Percentiles rank a stretch among this genome's conserved stretches.
Conservation (phyloP, 2,329 filamentous ascomycete species). For the Penicillium freii region DNA sequence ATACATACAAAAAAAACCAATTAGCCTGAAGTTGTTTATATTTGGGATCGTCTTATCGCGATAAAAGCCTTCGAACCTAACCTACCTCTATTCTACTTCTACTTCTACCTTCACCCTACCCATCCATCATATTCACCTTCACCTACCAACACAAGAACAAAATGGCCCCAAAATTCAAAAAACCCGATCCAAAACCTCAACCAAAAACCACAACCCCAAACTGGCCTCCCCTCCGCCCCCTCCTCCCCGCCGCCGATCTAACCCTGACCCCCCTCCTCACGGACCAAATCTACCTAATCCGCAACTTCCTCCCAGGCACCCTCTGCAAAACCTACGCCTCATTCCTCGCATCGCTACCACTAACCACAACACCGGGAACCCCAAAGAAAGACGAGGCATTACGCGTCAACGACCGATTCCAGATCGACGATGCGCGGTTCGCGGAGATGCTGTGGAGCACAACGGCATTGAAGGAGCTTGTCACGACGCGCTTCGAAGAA, state of each 20-base stretch:
- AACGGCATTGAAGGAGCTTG: constrained; percentile 68
- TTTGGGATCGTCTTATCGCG: constrained; percentile 2
- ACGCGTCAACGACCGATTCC: constrained; percentile 85
- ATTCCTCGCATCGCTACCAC: constrained; percentile 67
- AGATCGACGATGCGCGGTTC: constrained; percentile 73
- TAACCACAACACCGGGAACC: constrained; percentile 73
- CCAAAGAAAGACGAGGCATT: constrained; percentile 79
- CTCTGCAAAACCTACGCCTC: constrained; percentile 74
- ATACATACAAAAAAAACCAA: neutral
- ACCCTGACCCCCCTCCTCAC: constrained; percentile 56
- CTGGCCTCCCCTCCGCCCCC: constrained; percentile 71
- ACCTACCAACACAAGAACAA: neutral
- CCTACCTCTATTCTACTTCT: neutral
- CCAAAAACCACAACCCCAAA: constrained; percentile 45
- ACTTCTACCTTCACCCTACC: neutral
- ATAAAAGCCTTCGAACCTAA: neutral
- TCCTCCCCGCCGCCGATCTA: constrained; percentile 65
- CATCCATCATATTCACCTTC: neutral
- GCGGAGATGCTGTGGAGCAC: constrained; percentile 72
- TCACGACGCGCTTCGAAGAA: constrained; percentile 39
- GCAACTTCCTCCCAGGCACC: constrained; percentile 69
- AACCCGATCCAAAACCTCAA: constrained; percentile 14
- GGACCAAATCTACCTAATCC: constrained; percentile 70
- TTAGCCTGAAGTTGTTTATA: neutral
- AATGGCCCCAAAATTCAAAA: constrained; percentile 20